phyloP scores from a whole-genome alignment of 805 yeast genomes.

The Zygosaccharomyces lentus region DNA sequence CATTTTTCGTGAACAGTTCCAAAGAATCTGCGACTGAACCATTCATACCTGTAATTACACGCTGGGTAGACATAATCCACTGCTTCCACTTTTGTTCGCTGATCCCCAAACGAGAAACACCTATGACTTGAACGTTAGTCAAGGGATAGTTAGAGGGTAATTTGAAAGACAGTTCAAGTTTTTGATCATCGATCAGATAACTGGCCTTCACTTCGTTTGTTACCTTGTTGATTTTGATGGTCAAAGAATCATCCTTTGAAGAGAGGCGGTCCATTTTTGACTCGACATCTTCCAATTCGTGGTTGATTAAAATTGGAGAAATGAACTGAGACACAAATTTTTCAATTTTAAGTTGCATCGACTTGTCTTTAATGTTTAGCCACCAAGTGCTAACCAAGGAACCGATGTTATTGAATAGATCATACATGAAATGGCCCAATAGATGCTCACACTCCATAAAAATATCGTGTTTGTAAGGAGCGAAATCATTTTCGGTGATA shows the following conservation, averaged over 20 bases:
- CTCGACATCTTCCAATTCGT: conserved; percentile 52
- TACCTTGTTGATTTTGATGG: conserved; percentile 56
- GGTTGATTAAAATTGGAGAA: conserved; percentile 58
- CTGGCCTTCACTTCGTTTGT: conserved; percentile 66
- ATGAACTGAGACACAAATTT: conserved; percentile 56
- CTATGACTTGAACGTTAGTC: conserved; percentile 66
- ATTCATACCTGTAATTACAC: conserved; percentile 68
- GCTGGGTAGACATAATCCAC: conserved; percentile 88
- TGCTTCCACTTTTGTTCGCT: conserved; percentile 91
- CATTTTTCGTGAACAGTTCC: conserved; percentile 52
- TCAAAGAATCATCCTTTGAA: conserved; percentile 39
- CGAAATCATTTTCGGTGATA: conserved; percentile 14
- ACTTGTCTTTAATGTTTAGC: conserved; percentile 61
- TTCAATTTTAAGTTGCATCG: conserved; percentile 56
- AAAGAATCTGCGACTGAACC: conserved; percentile 51
- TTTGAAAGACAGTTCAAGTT: conserved; percentile 69
- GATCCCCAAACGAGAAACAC: conserved; percentile 78
- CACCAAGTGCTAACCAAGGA: conserved; percentile 52
- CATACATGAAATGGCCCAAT: conserved; percentile 26
- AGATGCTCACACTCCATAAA: conserved; percentile 29
- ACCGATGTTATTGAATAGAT: conserved; percentile 31
- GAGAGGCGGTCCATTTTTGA: conserved; percentile 36
- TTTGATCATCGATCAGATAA: conserved; percentile 82
- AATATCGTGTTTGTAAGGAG: conserved; percentile 28
- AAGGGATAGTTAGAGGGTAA: conserved; percentile 79